These are phyloP conservation scores for Talaromyces borbonicus DNA, from an alignment of 495 filamentous ascomycete genomes.

Conservation along the genomic window DNA sequence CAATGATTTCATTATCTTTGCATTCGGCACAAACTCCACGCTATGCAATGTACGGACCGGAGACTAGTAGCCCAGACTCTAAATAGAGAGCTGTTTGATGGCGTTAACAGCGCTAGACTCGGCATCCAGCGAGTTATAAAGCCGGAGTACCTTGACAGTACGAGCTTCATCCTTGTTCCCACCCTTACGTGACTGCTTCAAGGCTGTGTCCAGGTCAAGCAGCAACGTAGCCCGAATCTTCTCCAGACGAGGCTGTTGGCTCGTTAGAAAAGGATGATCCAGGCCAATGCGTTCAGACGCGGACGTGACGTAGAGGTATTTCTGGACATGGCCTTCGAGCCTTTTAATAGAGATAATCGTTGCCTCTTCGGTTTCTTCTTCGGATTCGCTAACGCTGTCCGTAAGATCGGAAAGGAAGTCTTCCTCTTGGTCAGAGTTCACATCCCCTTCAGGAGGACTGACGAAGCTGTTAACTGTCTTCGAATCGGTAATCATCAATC, in stretches of 20 bases:
- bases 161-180: slow-evolving; percentile 44
- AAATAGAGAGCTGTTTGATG: slow-evolving; percentile 55
- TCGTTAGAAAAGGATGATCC: slow-evolving; percentile 55
- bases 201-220: slow-evolving; percentile 68
- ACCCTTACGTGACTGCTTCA: slow-evolving; percentile 57
- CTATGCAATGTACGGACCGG: slow-evolving; percentile 24
- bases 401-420: slow-evolving; percentile 40
- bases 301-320: slow-evolving; percentile 46
- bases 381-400: slow-evolving; percentile 43
- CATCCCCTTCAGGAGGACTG: slow-evolving; percentile 13
- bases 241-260: slow-evolving; percentile 45
- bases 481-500: slow-evolving; percentile 45
- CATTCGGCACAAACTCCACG: slow-evolving; percentile 12
- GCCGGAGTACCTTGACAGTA: slow-evolving; percentile 57
- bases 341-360: slow-evolving; percentile 36
- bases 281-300: slow-evolving; percentile 40
- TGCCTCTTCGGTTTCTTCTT: slow-evolving; percentile 26
- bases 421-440: slow-evolving; percentile 30
- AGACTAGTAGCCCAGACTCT: slow-evolving; percentile 9
- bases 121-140: slow-evolving; percentile 73
- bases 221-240: slow-evolving; percentile 68
- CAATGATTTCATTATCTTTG: slow-evolving; percentile 3
- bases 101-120: slow-evolving; percentile 52
- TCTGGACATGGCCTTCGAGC: slow-evolving; percentile 46
- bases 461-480: background rate